Evolutionary conservation across 129 eudicot species (phyloP), one percentile per base, ranked within the genome.

Genomic region (Heracleum sosnowskyi): DNA sequence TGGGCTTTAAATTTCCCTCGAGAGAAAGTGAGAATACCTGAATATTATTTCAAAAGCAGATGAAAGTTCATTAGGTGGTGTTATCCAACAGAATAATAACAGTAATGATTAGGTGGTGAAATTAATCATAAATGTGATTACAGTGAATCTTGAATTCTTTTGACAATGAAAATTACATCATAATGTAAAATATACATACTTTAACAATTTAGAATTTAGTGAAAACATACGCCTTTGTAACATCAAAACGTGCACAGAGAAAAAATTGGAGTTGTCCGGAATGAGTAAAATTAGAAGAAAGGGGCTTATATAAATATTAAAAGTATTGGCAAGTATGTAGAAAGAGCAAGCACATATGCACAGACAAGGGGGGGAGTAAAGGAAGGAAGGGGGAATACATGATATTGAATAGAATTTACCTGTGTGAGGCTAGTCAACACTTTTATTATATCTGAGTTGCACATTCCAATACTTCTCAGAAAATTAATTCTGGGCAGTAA

Each of bases 21-120:
- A 95, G 87, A 4, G 99, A 95, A 68, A 95, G 83, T 22, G 99
- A 95, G 80, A 95, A 88, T 73, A 95, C 99, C 97, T 95, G 91
- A 57, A 84, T 44, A 28, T 17, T 35, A 11, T 35, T 3, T 34
- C 77, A 51, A 22, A 39, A 45, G 39, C 55, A 57, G 15, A 42
- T 41, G n/a, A 40, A 62, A 63, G 7, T 60, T 37, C 22, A 77
- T 77, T 17, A 69, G 75, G 49, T 29, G 34, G 66, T 69, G 66
- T 62, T n/a, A n/a, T 62, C 34, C 33, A 62, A 11, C 69, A 26
- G 29, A 62, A 53, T 22, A 22, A 53, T 11, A 29, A 29, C 69
- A 62, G 10, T 7, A 55, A 62, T 62, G 16, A 62, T 62, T 29
- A 31, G 76, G 53, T 31, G 64, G 49, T 47, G 76, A 47, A 69